Evolutionary conservation across 2,329 filamentous ascomycete genomes (phyloP), one percentile per base, ranked within the genome.

Genomic region (Pezicula rhizophila): DNA sequence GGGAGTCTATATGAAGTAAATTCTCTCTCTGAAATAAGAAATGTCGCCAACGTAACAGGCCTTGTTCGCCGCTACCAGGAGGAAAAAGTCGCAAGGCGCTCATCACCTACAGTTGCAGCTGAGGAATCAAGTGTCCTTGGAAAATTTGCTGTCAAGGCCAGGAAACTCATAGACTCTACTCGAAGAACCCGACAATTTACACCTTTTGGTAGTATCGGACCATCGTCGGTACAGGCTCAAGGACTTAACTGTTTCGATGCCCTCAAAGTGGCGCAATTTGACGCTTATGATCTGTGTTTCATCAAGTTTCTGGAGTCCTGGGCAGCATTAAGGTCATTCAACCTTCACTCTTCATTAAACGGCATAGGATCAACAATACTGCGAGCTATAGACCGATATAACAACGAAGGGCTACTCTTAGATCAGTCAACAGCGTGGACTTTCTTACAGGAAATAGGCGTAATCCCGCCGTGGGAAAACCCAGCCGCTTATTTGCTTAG

Each of bases 391-490:
- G 75, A 73, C 1, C 70, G 82, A 47, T 92, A 92, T 59, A 69
- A 77, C 6, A 47, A 53, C 14, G 46, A 42, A 15, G 68, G 65
- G 15, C 66, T 75, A 42, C 64, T 66, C 44, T 68, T 81, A 34
- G 70, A 73, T 20, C 63, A 68, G 12, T 61, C 64, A 37, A 70
- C 73, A 4, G 77, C 76, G 33, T 83, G 79, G 74, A 75, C 79
- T 1, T 89, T 91, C 54, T 67, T 93, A 26, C 85, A 91, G 59
- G 88, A 93, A 63, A 73, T 91, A 37, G 86, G 86, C 10, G 79
- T 82, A 46, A 75, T 89, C 38, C 69, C 78, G 7, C 84, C 87
- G 0, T 88, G 84, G 77, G 85, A 90, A 57, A 79, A 88, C 42
- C 76, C 76, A 3, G 71, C 78, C 4, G 74, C 84, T 3, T 88